phyloP scores from a whole-genome alignment of 164 flowering plant species.

The Magnolia changhungtana region DNA sequence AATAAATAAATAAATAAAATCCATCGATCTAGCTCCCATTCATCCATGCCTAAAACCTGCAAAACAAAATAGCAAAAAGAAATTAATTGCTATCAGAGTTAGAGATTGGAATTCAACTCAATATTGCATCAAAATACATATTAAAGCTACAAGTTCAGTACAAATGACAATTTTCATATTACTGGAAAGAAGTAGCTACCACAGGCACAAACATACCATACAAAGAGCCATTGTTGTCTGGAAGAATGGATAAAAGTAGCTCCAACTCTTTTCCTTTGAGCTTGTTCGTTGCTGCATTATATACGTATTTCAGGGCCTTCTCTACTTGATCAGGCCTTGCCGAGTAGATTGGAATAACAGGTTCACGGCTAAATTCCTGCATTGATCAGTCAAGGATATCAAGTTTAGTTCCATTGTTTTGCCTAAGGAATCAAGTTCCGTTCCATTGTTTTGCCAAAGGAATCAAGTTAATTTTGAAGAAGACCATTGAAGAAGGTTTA shows the following conservation, averaged over 20 bases:
- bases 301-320: conserved; percentile 45
- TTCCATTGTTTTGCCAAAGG: neutral
- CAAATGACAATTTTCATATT: neutral
- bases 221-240: conserved; percentile 50
- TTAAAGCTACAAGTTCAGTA: no score
- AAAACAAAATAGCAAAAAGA: no score
- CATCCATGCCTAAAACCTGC: no score
- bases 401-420: neutral
- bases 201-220: conserved; percentile 35
- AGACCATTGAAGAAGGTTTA: conserved; percentile 17
- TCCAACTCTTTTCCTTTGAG: conserved; percentile 48
- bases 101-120: no score
- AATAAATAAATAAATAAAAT: no score
- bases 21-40: no score
- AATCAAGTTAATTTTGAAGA: neutral
- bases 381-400: neutral
- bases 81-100: no score
- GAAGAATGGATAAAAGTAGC: conserved; percentile 44
- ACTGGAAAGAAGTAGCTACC: neutral
- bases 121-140: no score
- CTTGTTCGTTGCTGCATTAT: conserved; percentile 31
- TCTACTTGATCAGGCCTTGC: conserved; percentile 53
- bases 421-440: no score
- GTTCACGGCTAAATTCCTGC: conserved; percentile 55
- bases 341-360: conserved; percentile 40